A percentile compares a stretch with the other conserved stretches of the same genome.
phyloP scores from a whole-genome alignment of 768 basidiomycete genomes.

The Rhodocollybia butyracea region DNA sequence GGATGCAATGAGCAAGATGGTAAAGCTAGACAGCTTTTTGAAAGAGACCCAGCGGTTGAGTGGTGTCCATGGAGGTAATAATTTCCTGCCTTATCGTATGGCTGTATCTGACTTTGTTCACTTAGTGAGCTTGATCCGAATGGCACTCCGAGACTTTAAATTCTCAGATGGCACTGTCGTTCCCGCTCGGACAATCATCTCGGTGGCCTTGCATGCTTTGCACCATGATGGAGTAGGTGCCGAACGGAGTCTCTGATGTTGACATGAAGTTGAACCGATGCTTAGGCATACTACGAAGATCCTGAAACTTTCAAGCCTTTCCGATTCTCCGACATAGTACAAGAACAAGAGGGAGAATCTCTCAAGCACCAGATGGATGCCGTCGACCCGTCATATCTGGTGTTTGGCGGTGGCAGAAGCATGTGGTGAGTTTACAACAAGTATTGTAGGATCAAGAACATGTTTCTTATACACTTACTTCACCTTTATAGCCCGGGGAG shows the following conservation, averaged over 20 bases:
- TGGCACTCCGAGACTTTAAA: slow-evolving; percentile 28
- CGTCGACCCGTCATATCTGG: not conserved
- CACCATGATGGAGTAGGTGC: slow-evolving; percentile 28
- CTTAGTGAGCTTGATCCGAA: slow-evolving; percentile 25
- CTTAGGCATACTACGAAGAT: not conserved
- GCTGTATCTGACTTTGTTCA: not conserved
- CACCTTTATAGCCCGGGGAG: slow-evolving; percentile 14
- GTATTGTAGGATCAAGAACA: not conserved
- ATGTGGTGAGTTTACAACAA: slow-evolving; percentile 3
- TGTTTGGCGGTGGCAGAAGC: slow-evolving; percentile 8
- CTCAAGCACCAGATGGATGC: not conserved
- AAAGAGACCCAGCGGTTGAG: slow-evolving; percentile 26
- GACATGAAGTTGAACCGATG: not conserved
- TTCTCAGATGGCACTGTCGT: slow-evolving; percentile 34
- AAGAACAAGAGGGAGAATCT: too few relatives aligned
- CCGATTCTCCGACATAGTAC: too few relatives aligned
- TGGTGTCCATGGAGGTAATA: slow-evolving; percentile 13
- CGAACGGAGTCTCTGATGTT: not conserved
- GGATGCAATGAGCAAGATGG: slow-evolving; percentile 26
- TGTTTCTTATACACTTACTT: not conserved
- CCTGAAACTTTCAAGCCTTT: slow-evolving; percentile 9
- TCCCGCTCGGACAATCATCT: slow-evolving; percentile 25
- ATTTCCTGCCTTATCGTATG: not conserved
- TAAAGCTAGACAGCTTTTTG: slow-evolving; percentile 14
- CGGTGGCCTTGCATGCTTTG: slow-evolving; percentile 14